Evolutionary conservation across 2,329 filamentous ascomycete species (phyloP).

Genomic region (Thermoascus crustaceus): DNA sequence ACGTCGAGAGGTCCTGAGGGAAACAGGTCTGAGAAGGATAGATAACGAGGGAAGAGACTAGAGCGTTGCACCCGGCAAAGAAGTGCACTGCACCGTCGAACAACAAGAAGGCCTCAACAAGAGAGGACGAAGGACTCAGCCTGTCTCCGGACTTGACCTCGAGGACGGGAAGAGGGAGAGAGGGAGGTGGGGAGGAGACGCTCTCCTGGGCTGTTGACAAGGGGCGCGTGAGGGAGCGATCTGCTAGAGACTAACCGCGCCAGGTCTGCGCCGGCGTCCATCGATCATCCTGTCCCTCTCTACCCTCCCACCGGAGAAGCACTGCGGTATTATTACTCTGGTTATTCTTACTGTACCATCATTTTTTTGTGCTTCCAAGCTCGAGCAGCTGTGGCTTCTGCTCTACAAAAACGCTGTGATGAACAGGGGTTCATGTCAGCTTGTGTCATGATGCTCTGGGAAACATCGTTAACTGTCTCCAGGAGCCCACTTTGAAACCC

Average conservation of each 20-base stretch:
- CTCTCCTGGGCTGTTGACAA: not conserved
- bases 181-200: conserved; percentile 5
- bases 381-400: too few species aligned
- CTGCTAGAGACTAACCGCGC: conserved; percentile 1
- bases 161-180: conserved; percentile 8
- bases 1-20: not conserved
- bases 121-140: not conserved
- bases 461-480: too few species aligned
- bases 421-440: too few species aligned
- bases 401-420: too few species aligned
- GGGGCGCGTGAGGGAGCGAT: conserved; percentile 4
- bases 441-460: too few species aligned
- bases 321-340: too few species aligned
- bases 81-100: conserved; percentile 1
- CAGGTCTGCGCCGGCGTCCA: conserved; percentile 1
- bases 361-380: too few species aligned
- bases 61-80: too few species aligned
- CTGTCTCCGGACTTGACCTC: not conserved
- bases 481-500: too few species aligned
- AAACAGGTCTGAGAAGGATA: not conserved
- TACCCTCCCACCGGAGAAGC: not conserved
- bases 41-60: not conserved
- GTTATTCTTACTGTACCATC: too few species aligned
- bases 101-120: too few species aligned
- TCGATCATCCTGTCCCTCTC: too few species aligned